These are phyloP conservation scores for Monotropa hypopitys DNA, from an alignment of 179 eudicot species.

Conservation along the genomic window DNA sequence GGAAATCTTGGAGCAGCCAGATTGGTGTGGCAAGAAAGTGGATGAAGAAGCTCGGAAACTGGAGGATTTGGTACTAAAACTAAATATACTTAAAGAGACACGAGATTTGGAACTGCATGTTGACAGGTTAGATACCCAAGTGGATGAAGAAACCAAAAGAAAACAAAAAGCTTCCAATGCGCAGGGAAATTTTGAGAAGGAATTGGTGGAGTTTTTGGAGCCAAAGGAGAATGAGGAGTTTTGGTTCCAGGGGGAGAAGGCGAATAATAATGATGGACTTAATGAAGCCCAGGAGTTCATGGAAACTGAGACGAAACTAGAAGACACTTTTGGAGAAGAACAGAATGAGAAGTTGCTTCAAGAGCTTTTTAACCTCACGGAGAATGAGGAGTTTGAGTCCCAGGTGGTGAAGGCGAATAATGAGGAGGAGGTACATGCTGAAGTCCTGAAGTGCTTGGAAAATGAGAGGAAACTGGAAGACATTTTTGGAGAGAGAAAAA, in stretches of 20 bases:
- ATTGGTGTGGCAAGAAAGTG: slow-evolving; percentile 13
- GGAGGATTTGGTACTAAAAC: slow-evolving; percentile 17
- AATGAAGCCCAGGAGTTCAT: slow-evolving; percentile 17
- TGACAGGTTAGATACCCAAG: slow-evolving; percentile 8
- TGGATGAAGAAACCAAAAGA: slow-evolving; percentile 16
- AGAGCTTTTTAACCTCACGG: slow-evolving; percentile 1
- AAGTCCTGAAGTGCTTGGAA: slow-evolving; percentile 15
- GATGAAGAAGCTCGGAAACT: slow-evolving; percentile 16
- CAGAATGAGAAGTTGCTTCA: neutral
- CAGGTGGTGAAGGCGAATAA: slow-evolving; percentile 10
- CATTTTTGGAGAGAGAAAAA: neutral
- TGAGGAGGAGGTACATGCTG: slow-evolving; percentile 15
- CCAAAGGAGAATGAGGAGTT: slow-evolving; percentile 1
- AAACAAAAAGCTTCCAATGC: slow-evolving; percentile 1
- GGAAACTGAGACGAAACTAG: slow-evolving; percentile 14
- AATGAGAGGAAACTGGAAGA: slow-evolving; percentile 14
- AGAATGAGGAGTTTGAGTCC: neutral
- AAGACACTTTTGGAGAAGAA: slow-evolving; percentile 2
- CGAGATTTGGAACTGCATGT: slow-evolving; percentile 10
- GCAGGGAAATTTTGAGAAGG: slow-evolving; percentile 7
- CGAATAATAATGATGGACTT: slow-evolving; percentile 13
- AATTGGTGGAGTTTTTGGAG: slow-evolving; percentile 6
- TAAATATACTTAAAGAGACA: slow-evolving; percentile 1
- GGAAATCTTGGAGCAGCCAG: slow-evolving; percentile 23
- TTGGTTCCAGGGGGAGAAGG: slow-evolving; percentile 2